phyloP scores from a whole-genome alignment of 1,139 yeast species.

The Hansenula lynferdii region DNA sequence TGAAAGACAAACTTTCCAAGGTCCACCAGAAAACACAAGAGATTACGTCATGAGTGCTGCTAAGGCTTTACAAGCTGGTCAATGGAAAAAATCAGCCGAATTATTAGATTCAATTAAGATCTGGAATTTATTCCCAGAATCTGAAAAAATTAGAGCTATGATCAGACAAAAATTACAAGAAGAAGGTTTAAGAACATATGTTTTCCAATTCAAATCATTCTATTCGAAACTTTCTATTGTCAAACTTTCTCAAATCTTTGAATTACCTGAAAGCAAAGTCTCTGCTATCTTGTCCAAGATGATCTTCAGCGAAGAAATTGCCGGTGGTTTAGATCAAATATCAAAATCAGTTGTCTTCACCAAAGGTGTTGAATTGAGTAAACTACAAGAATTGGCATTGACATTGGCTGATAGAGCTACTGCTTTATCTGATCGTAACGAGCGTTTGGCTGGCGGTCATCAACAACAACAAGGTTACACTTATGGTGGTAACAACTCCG shows the following conservation, averaged over 20 bases:
- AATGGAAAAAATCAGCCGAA: conserved; percentile 77
- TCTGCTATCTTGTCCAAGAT: conserved; percentile 64
- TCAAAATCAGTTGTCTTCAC: conserved; percentile 55
- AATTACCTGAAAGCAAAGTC: conserved; percentile 52
- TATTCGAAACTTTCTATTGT: conserved; percentile 72
- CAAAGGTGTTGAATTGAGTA: conserved; percentile 76
- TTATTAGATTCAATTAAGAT: conserved; percentile 75
- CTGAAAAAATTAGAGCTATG: conserved; percentile 61
- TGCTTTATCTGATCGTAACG: conserved; percentile 79
- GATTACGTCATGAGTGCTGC: conserved; percentile 95
- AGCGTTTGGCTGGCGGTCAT: conserved; percentile 71
- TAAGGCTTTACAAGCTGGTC: conserved; percentile 81
- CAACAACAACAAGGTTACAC: conserved; percentile 22
- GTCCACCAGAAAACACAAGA: conserved; percentile 96
- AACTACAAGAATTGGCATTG: conserved; percentile 85
- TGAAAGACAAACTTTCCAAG: conserved; percentile 92
- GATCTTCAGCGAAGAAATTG: conserved; percentile 72
- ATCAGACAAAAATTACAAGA: conserved; percentile 74
- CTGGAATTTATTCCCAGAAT: conserved; percentile 81
- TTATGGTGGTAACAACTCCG: conserved; percentile 9
- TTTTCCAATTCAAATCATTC: conserved; percentile 76
- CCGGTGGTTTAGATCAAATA: conserved; percentile 60
- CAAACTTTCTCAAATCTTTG: conserved; percentile 63
- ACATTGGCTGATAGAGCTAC: conserved; percentile 84
- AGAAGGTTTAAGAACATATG: conserved; percentile 87